A percentile compares a stretch with the other conserved stretches of the same genome.
Conservation (phyloP, 2,329 filamentous ascomycete species). For the Penicillium sp. region DNA sequence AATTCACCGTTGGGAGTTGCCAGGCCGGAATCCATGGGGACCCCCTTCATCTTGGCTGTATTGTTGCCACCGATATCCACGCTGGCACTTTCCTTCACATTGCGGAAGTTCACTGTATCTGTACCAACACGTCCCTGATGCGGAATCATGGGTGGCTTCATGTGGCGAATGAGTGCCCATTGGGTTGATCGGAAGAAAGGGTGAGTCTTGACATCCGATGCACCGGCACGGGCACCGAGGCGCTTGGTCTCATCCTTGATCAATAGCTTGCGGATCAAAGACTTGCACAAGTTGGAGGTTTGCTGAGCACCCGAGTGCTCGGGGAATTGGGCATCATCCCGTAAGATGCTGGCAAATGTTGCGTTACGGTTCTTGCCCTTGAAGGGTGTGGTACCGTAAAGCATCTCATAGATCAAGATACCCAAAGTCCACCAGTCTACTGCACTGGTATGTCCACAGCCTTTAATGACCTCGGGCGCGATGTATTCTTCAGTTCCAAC, state of each 20-base stretch:
- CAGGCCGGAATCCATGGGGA: slow-evolving; percentile 78
- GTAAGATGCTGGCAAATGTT: slow-evolving; percentile 93
- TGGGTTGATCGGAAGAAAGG: slow-evolving; percentile 94
- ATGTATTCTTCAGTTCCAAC: slow-evolving; percentile 99
- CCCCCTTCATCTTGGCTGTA: slow-evolving; percentile 58
- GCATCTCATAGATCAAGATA: slow-evolving; percentile 97
- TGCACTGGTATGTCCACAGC: slow-evolving; percentile 94
- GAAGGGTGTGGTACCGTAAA: slow-evolving; percentile 97
- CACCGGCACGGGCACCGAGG: slow-evolving; percentile 86
- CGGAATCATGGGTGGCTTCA: slow-evolving; percentile 95
- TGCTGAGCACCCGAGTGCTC: slow-evolving; percentile 78
- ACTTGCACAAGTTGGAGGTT: slow-evolving; percentile 93
- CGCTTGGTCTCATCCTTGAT: slow-evolving; percentile 97
- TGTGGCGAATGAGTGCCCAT: slow-evolving; percentile 94
- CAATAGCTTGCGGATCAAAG: slow-evolving; percentile 86
- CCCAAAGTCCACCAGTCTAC: slow-evolving; percentile 99
- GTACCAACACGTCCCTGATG: slow-evolving; percentile 75
- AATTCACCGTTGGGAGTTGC: slow-evolving; percentile 78
- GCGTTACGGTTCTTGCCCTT: slow-evolving; percentile 99
- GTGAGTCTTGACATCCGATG: slow-evolving; percentile 92
- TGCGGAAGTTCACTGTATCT: slow-evolving; percentile 95
- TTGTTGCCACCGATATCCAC: slow-evolving; percentile 60
- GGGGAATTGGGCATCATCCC: slow-evolving; percentile 93
- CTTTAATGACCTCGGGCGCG: slow-evolving; percentile 96
- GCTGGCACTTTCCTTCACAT: slow-evolving; percentile 94